These are phyloP conservation scores for Closterium sp. DNA, from an alignment of 139 green algal genomes.

Conservation along the genomic window DNA sequence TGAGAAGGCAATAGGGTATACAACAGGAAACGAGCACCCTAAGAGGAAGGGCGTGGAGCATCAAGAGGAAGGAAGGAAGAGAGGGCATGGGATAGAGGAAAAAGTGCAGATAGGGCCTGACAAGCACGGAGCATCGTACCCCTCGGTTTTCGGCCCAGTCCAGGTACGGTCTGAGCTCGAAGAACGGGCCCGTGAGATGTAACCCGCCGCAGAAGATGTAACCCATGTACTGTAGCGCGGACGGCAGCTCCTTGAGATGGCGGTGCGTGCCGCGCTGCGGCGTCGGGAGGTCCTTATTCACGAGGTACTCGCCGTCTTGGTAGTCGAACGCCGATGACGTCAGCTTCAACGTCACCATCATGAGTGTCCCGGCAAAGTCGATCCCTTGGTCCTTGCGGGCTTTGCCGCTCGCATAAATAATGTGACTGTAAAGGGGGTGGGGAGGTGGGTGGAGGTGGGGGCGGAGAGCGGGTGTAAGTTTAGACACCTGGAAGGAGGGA, in stretches of 20 bases:
- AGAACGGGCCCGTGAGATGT: slow-evolving; percentile 40
- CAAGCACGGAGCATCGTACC: background rate
- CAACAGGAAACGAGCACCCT: no score
- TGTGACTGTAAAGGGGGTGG: background rate
- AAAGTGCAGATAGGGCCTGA: background rate
- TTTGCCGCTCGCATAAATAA: background rate
- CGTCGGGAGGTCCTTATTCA: slow-evolving; percentile 6
- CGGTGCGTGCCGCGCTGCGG: background rate
- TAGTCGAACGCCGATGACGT: slow-evolving; percentile 42
- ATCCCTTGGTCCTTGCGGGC: slow-evolving; percentile 10
- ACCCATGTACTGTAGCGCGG: slow-evolving; percentile 45
- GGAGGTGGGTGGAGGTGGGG: no score
- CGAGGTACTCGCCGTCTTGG: slow-evolving; percentile 32
- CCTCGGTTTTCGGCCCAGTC: slow-evolving; percentile 13
- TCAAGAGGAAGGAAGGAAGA: background rate
- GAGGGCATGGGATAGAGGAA: no score
- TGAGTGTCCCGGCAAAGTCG: slow-evolving; percentile 48
- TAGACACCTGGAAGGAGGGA: no score
- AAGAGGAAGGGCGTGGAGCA: no score
- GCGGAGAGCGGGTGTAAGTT: background rate
- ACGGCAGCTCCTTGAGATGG: slow-evolving; percentile 20
- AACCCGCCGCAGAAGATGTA: slow-evolving; percentile 41
- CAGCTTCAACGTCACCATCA: slow-evolving; percentile 46
- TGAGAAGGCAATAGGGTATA: background rate
- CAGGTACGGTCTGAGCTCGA: slow-evolving; percentile 46